Evolutionary conservation across 805 yeast genomes (phyloP), one percentile per base, ranked within the genome.

Genomic region (Schizosaccharomyces octosporus): DNA sequence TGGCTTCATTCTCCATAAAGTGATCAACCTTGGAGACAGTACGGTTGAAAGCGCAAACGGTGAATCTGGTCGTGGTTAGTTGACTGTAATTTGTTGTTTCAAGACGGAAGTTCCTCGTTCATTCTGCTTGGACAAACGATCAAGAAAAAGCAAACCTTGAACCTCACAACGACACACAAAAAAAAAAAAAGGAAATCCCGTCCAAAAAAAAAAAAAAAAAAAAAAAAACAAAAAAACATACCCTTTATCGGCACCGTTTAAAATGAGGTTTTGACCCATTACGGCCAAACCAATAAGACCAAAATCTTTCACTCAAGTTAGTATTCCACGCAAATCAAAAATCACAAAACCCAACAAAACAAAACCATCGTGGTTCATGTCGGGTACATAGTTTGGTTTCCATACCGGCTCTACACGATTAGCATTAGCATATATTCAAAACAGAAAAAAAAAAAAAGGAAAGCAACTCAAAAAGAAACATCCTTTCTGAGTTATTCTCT

Each of bases 221-320:
- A 5, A 29, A 29, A 5, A 29, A 5, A 29, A 29, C 3, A 29
- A 29, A 29, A 45, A 45, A 45, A 24, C 60, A 9, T 65, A 65
- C 27, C 97, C 97, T 78, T 90, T 95, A 80, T 90, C 98, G 68
- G 98, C 98, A 71, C 94, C 95, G 76, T 90, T 90, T 68, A 90
- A 81, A 74, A 90, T 87, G 81, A 90, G 79, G 82, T 90, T 90
- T 80, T 74, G 95, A 76, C 98, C 98, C 98, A 90, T 90, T 68
- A 90, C 98, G 84, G 98, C 98, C 81, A 90, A 81, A 74, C 98
- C 98, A 72, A 93, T 89, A 74, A 90, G 86, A 76, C 97, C 98
- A 75, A 90, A 83, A 83, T 90, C 98, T 80, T 27, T 51, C 3
- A 27, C 11, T 1, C 32, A 45, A 5, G 51, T 45, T 45, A 45